Evolutionary conservation across 768 basidiomycete species (phyloP).

Genomic region (Tulasnella sp.): DNA sequence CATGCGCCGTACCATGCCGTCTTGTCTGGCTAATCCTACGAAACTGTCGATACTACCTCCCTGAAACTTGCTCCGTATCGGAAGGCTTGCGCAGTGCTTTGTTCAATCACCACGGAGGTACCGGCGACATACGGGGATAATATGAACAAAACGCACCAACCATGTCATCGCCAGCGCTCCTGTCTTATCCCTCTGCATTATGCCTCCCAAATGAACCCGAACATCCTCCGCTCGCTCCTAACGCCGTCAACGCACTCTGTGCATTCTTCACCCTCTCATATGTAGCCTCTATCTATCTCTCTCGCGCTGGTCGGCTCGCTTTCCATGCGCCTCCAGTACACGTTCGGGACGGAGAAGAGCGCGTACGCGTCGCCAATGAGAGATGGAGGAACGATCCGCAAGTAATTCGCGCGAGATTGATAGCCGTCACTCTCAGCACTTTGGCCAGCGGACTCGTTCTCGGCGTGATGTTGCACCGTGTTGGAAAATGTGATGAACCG

Average conservation of each 20-base stretch:
- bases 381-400: constrained; percentile 73
- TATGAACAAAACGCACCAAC: too few relatives aligned
- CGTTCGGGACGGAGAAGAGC: constrained; percentile 24
- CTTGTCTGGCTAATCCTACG: too few relatives aligned
- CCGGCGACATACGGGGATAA: too few relatives aligned
- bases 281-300: constrained; percentile 76
- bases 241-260: constrained; percentile 29
- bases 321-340: constrained; percentile 31
- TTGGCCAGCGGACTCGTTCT: constrained; percentile 45
- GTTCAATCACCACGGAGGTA: too few relatives aligned
- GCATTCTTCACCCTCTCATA: constrained; percentile 53
- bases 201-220: too few relatives aligned
- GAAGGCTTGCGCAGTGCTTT: too few relatives aligned
- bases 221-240: too few relatives aligned
- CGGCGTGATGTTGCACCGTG: constrained; percentile 24
- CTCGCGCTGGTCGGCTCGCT: constrained; percentile 49
- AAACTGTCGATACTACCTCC: too few relatives aligned
- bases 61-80: too few relatives aligned
- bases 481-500: not conserved
- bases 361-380: constrained; percentile 31
- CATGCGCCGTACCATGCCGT: too few relatives aligned
- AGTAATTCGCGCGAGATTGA: constrained; percentile 70
- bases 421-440: constrained; percentile 57
- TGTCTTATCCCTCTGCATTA: too few relatives aligned
- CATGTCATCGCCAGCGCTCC: too few relatives aligned